Base-by-base conservation (phyloP, 2,329 filamentous ascomycete genomes). In the Aspergillus pseudoterreus region DNA sequence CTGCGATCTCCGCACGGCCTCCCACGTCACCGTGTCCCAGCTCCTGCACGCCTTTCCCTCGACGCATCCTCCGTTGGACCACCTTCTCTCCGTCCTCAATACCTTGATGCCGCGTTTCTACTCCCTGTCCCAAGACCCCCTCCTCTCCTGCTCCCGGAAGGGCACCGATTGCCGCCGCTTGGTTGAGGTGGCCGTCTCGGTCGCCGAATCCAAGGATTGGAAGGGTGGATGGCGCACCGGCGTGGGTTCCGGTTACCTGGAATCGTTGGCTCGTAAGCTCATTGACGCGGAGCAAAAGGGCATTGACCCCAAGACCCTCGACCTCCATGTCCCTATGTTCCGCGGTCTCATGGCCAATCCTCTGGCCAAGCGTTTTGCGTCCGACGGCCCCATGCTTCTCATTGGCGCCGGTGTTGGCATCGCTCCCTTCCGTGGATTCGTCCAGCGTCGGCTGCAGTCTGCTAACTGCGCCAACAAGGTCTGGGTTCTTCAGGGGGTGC, bases 31-130 rank as follows among this genome's bases (percentile, higher is more conserved):
- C 33, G 74, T 99, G 17, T 80, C 86, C 14, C 94, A 97, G 74
- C 80, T 99, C 6, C 82, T 99, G 27, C 81, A 87, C 65, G 94
- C 94, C 1, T 99, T 99, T 77, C 91, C 94, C 2, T 96, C 90
- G 38, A 84, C 90, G 6, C 89, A 90, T 67, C 94, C 94, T 48
- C 91, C 92, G 4, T 78, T 99, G 62, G 88, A 94, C 49, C 78
- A 85, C 53, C 78, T 99, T 10, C 80, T 96, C 33, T 88, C 88
- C 2, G 82, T 87, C 41, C 82, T 96, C 48, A 88, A 88, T 63
- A 88, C 90, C 45, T 81, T 97, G 47, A 97, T 97, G 92, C 94
- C 94, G 2, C 88, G 94, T 54, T 99, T 99, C 78, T 99, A 99
- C 76, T 97, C 92, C 4, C 84, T 99, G 12, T 96, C 92, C 49